Conservation (phyloP, 2,329 filamentous ascomycete species). For the Nannizzia gypsea region DNA sequence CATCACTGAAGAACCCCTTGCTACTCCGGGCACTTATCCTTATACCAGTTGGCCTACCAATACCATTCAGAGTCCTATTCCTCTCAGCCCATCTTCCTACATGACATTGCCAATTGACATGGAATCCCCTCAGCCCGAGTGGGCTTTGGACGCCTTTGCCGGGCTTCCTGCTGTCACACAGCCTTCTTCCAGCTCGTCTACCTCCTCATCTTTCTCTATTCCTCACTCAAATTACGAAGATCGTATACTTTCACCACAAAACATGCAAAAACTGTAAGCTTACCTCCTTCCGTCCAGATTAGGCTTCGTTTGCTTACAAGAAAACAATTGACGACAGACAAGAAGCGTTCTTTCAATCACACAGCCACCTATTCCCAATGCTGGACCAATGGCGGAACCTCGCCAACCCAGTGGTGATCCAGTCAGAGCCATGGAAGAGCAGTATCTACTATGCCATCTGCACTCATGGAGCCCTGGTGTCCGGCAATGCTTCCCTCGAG, state of each 20-base stretch:
- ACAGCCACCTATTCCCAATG: constrained; percentile 5
- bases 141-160: constrained; percentile 1
- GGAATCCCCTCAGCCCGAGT: constrained; percentile 6
- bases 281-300: background rate
- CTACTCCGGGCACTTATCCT: background rate
- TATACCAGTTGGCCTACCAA: constrained; percentile 2
- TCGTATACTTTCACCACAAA: constrained; percentile 1
- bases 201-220: constrained; percentile 2
- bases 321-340: background rate
- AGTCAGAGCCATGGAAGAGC: constrained; percentile 8
- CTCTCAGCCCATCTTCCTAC: constrained; percentile 3
- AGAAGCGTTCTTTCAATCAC: constrained; percentile 5
- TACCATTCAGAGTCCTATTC: background rate
- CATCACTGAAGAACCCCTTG: background rate
- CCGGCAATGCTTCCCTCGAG: constrained; percentile 4
- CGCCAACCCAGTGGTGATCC: background rate
- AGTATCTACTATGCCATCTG: constrained; percentile 8
- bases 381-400: constrained; percentile 4
- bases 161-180: constrained; percentile 1
- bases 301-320: background rate
- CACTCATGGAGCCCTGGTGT: constrained; percentile 5
- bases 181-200: constrained; percentile 2
- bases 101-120: constrained; percentile 4
- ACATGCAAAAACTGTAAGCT: constrained; percentile 5
- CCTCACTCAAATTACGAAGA: constrained; percentile 4